Conservation (phyloP, 176 grass and related monocot species). For the Elymus sibiricus region DNA sequence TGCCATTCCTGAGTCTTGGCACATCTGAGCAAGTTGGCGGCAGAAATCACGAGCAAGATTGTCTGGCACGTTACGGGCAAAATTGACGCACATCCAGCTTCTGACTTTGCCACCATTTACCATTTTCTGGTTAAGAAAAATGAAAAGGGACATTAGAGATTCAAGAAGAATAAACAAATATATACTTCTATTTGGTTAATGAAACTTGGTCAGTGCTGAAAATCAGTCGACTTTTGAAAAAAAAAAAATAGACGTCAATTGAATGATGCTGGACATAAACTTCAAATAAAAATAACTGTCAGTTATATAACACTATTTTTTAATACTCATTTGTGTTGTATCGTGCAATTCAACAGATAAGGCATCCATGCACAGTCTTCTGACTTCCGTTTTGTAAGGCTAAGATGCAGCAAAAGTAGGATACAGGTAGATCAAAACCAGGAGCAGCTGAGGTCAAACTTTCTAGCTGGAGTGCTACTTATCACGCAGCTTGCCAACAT, state of each 20-base stretch:
- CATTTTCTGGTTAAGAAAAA: constrained; percentile 69
- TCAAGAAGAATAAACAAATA: background rate
- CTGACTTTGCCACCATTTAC: constrained; percentile 74
- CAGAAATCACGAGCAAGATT: constrained; percentile 50
- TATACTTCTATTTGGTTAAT: background rate
- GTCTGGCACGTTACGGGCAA: constrained; percentile 71
- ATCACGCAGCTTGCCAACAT: background rate
- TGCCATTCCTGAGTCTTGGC: constrained; percentile 88
- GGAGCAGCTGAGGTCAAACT: background rate
- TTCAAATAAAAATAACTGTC: background rate
- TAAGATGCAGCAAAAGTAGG: background rate
- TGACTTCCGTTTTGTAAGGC: background rate
- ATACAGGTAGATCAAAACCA: background rate
- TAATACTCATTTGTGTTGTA: background rate
- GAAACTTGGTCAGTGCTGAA: background rate
- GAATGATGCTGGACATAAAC: background rate
- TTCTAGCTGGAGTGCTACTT: background rate
- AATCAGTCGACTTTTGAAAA: background rate
- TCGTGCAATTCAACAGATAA: background rate
- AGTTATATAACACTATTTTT: background rate
- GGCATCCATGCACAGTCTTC: background rate
- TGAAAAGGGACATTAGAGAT: background rate
- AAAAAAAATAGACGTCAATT: background rate
- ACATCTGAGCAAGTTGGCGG: constrained; percentile 76
- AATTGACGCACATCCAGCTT: constrained; percentile 82